Conservation (phyloP, 495 filamentous ascomycete species). For the Daldinia childiae region DNA sequence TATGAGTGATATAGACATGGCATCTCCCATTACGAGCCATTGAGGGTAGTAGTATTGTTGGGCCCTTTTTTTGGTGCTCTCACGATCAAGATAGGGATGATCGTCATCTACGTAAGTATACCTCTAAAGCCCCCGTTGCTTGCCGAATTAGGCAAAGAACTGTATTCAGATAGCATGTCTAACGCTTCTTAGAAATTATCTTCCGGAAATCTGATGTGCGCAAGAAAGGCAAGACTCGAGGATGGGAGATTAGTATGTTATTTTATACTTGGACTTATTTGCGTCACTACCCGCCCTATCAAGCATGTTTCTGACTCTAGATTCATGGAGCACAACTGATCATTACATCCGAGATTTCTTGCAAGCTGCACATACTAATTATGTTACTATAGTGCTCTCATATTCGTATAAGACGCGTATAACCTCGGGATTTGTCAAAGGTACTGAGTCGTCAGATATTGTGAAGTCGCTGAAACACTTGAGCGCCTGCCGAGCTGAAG, state of each 20-base stretch:
- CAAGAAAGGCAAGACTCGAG: slow-evolving; percentile 65
- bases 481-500: slow-evolving; percentile 53
- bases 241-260: slow-evolving; percentile 61
- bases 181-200: slow-evolving; percentile 57
- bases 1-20: slow-evolving; percentile 51
- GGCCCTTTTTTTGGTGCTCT: slow-evolving; percentile 66
- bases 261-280: background rate
- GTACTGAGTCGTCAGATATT: slow-evolving; percentile 62
- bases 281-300: background rate
- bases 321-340: background rate
- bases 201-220: slow-evolving; percentile 66
- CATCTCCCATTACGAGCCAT: slow-evolving; percentile 62
- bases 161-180: slow-evolving; percentile 8
- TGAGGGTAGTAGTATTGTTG: slow-evolving; percentile 60
- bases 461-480: slow-evolving; percentile 56
- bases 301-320: background rate
- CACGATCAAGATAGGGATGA: slow-evolving; percentile 61
- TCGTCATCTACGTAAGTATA: slow-evolving; percentile 59
- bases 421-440: slow-evolving; percentile 64
- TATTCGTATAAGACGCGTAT: slow-evolving; percentile 60
- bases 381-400: slow-evolving; percentile 51
- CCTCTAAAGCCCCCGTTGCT: background rate
- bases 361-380: slow-evolving; percentile 8
- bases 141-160: background rate
- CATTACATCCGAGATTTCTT: background rate